Conservation (phyloP, 257 asterid species). For the Fraxinus americana region DNA sequence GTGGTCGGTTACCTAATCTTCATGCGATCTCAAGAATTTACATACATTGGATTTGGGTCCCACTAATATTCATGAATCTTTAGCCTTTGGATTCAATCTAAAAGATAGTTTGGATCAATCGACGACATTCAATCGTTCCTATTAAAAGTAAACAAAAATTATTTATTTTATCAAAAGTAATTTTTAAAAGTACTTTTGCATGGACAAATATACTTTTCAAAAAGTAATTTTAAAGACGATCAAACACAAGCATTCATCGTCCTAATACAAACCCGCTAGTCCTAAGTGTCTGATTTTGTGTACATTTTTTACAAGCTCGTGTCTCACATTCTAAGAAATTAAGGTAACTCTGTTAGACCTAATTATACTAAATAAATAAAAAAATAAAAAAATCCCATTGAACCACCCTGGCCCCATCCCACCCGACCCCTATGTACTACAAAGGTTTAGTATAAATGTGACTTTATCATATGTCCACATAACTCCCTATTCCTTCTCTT, state of each 20-base stretch:
- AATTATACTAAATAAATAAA: neutral
- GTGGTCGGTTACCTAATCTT: constrained; percentile 24
- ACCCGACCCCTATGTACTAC: neutral
- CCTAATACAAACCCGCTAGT: neutral
- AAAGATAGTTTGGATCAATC: neutral
- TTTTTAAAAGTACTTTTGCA: neutral
- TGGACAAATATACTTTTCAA: neutral
- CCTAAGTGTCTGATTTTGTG: neutral
- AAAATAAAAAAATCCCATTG: neutral
- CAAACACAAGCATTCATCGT: no score
- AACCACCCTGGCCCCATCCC: neutral
- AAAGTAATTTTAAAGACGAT: no score
- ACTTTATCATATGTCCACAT: neutral
- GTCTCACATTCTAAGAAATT: neutral
- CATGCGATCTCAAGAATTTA: constrained; percentile 19
- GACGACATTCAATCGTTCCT: no score
- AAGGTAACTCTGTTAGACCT: neutral
- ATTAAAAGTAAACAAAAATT: neutral
- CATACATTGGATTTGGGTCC: constrained; percentile 17
- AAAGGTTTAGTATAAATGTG: constrained; percentile 26
- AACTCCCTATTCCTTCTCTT: neutral
- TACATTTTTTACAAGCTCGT: neutral
- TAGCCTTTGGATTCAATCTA: constrained; percentile 32
- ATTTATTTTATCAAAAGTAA: neutral
- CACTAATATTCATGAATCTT: constrained; percentile 33